phyloP scores from a whole-genome alignment of 2,329 filamentous ascomycete genomes.

The Ascochyta lentis region DNA sequence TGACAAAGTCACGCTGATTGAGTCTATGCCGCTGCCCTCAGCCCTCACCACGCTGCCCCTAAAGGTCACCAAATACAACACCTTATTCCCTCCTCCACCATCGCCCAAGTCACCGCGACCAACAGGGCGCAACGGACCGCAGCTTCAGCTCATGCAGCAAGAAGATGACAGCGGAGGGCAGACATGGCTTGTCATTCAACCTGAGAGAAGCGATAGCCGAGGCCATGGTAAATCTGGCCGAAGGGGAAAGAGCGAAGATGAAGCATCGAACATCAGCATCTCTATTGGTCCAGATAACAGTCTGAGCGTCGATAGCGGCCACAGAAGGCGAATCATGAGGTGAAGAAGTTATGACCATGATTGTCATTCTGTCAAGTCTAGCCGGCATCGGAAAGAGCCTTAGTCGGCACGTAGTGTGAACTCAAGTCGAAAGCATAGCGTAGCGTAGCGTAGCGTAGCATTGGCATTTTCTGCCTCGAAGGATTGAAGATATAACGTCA shows the following conservation, averaged over 20 bases:
- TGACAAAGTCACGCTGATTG: slow-evolving; percentile 43
- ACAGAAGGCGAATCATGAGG: slow-evolving; percentile 40
- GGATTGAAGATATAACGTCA: background rate
- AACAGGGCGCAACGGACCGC: slow-evolving; percentile 30
- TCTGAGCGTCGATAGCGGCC: slow-evolving; percentile 47
- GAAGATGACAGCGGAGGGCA: slow-evolving; percentile 43
- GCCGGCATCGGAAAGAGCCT: background rate
- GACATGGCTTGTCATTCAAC: slow-evolving; percentile 49
- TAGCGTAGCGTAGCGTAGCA: slow-evolving; percentile 17
- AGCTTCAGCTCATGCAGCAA: slow-evolving; percentile 47
- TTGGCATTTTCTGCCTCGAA: background rate
- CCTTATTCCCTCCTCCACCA: slow-evolving; percentile 41
- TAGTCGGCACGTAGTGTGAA: background rate
- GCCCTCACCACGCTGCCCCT: slow-evolving; percentile 40
- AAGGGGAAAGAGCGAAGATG: slow-evolving; percentile 38
- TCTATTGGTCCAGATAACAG: slow-evolving; percentile 48
- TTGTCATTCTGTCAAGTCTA: background rate
- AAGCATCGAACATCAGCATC: slow-evolving; percentile 44
- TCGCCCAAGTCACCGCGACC: slow-evolving; percentile 28
- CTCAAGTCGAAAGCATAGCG: background rate
- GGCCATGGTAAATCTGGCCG: slow-evolving; percentile 24
- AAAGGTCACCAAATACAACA: slow-evolving; percentile 33
- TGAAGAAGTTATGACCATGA: slow-evolving; percentile 1
- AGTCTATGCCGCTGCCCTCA: slow-evolving; percentile 38
- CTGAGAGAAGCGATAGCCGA: slow-evolving; percentile 45